Base-by-base conservation (phyloP, 116 monocot genomes). In the Dioscorea cayenensis region DNA sequence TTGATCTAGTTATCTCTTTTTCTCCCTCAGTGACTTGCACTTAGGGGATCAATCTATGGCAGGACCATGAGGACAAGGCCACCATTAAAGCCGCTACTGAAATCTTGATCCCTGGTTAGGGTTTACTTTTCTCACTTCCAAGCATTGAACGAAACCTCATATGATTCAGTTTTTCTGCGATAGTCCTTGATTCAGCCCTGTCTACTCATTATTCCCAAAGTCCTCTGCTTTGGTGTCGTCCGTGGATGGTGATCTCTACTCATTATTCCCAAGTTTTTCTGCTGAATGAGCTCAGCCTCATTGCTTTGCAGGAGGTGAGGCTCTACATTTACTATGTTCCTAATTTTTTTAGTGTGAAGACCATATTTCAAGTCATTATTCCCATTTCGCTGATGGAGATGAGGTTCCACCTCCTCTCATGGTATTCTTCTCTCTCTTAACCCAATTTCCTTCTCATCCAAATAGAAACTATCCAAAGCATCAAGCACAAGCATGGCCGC, bases 331-430 rank as follows among this genome's bases (percentile, higher is more conserved):
- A 79, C 76, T 99, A 99, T 51, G 74, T 94, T 32, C 99, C 99
- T 4, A 86, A 94, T 17, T 99, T 89, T 49, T 94, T 55, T 99
- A 94, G 99, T 99, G 99, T 66, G 91, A 94, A 75, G 83, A 94
- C 20, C 84, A 86, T 77, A 51, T 99, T 28, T 7, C 38, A 28
- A 43, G 50, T 12, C 99, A 99, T 58, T 72, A 62, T 25, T n/a
- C n/a, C n/a, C n/a, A n/a, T n/a, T n/a, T n/a, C n/a, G n/a, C n/a
- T n/a, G n/a, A n/a, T n/a, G n/a, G n/a, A n/a, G n/a, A n/a, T n/a
- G n/a, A n/a, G n/a, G n/a, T n/a, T n/a, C n/a, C n/a, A n/a, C n/a
- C n/a, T n/a, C n/a, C n/a, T n/a, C n/a, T n/a, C n/a, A n/a, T n/a
- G n/a, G n/a, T n/a, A n/a, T n/a, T n/a, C n/a, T n/a, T n/a, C n/a